Percentiles rank a stretch among this genome's conserved stretches.
Evolutionary conservation across 306 rosid genomes (phyloP).

Genomic region (Dalbergia cultrata): DNA sequence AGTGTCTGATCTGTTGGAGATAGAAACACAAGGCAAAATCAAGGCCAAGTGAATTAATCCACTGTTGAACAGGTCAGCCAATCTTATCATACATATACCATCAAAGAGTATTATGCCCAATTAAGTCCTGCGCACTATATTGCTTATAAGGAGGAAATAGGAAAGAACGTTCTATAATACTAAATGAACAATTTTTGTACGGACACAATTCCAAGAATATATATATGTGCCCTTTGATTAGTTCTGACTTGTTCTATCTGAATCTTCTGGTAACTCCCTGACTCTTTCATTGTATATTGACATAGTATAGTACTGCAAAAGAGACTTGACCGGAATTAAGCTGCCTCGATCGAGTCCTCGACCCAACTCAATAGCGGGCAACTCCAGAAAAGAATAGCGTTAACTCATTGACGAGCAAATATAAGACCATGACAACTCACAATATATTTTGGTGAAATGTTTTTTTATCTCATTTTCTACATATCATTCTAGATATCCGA

Average conservation of each 20-base stretch:
- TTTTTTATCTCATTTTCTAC: no score
- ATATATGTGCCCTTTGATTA: no score
- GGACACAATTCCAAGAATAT: no score
- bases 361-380: background rate
- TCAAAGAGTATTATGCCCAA: background rate
- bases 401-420: background rate
- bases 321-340: background rate
- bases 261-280: background rate
- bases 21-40: background rate
- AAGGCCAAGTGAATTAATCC: background rate
- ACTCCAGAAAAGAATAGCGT: background rate
- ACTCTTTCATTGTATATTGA: background rate
- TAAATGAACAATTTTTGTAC: no score
- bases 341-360: background rate
- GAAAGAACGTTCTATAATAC: background rate
- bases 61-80: constrained; percentile 5
- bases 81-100: background rate
- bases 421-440: no score
- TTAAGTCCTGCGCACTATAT: background rate
- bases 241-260: no score
- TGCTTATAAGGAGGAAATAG: background rate
- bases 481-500: no score
- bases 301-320: background rate
- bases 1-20: background rate
- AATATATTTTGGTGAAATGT: no score